Evolutionary conservation across 108 stramenopile species (phyloP).

Genomic region (Chaetoceros tenuissimus): DNA sequence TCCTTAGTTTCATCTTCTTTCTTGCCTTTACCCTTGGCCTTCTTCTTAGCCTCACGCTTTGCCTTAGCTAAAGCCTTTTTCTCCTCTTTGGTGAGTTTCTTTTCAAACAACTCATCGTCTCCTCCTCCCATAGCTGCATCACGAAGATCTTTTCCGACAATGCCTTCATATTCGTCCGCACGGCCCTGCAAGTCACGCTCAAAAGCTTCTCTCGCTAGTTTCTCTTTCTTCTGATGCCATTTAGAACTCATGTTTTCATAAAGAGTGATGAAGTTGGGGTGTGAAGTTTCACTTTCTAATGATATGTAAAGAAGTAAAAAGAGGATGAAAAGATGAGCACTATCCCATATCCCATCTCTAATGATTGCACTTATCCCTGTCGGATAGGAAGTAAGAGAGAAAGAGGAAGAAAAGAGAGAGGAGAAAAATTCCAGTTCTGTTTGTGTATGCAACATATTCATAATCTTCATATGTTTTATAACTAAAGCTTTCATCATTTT

Average conservation of each 20-base stretch:
- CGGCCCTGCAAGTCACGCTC: constrained; percentile 32
- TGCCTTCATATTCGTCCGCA: constrained; percentile 11
- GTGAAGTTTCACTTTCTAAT: too few relatives aligned
- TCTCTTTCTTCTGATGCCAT: constrained; percentile 79
- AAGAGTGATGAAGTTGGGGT: not conserved
- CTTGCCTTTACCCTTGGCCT: constrained; percentile 30
- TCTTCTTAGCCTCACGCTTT: constrained; percentile 64
- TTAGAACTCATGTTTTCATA: constrained; percentile 23
- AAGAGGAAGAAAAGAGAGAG: too few relatives aligned
- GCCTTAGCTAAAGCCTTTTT: constrained; percentile 81
- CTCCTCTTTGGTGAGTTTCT: constrained; percentile 79
- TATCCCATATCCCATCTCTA: too few relatives aligned
- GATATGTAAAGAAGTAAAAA: too few relatives aligned
- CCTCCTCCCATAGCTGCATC: constrained; percentile 74
- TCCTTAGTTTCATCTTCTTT: constrained; percentile 41
- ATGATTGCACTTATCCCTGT: too few relatives aligned
- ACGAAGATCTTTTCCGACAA: constrained; percentile 24
- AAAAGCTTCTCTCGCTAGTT: constrained; percentile 42
- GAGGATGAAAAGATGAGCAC: too few relatives aligned
- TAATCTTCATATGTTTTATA: too few relatives aligned
- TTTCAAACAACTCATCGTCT: constrained; percentile 67
- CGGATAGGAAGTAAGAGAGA: too few relatives aligned
- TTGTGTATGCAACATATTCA: too few relatives aligned
- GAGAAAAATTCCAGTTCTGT: too few relatives aligned
- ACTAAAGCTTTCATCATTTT: too few relatives aligned